Conservation (phyloP, 345 rosid species). For the Jatropha curcas region DNA sequence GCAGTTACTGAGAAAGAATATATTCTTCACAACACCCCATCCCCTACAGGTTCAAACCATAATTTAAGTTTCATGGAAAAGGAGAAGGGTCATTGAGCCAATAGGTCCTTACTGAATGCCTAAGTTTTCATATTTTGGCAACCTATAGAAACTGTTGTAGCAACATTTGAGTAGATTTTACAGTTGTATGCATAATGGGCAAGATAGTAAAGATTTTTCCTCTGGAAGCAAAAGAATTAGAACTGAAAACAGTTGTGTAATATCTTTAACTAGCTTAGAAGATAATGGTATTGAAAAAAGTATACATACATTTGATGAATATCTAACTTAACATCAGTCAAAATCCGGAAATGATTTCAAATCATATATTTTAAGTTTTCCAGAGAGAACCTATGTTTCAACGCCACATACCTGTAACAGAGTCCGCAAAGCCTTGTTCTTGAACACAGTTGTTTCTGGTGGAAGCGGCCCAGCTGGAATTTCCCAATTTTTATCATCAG, state of each 20-base stretch:
- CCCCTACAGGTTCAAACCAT: neutral
- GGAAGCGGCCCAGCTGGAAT: conserved; percentile 81
- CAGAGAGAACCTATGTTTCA: conserved; percentile 14
- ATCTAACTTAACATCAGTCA: neutral
- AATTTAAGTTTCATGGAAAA: neutral
- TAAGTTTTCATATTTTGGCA: neutral
- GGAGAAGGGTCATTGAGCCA: neutral
- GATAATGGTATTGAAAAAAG: conserved; percentile 2
- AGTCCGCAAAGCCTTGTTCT: conserved; percentile 85
- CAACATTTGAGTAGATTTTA: neutral
- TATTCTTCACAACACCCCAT: neutral
- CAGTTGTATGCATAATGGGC: neutral
- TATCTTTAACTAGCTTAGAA: neutral
- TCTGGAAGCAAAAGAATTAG: neutral
- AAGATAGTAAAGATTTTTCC: neutral
- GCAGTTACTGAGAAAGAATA: neutral
- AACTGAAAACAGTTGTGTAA: neutral
- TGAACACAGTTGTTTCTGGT: conserved; percentile 64
- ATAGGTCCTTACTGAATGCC: neutral
- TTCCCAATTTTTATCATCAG: conserved; percentile 71
- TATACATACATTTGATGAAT: neutral
- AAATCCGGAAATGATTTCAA: conserved; percentile 9
- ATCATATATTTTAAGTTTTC: conserved; percentile 8
- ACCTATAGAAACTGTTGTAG: neutral
- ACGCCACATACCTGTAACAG: conserved; percentile 73